phyloP scores from a whole-genome alignment of 345 rosid genomes.

The Physaria fendleri region DNA sequence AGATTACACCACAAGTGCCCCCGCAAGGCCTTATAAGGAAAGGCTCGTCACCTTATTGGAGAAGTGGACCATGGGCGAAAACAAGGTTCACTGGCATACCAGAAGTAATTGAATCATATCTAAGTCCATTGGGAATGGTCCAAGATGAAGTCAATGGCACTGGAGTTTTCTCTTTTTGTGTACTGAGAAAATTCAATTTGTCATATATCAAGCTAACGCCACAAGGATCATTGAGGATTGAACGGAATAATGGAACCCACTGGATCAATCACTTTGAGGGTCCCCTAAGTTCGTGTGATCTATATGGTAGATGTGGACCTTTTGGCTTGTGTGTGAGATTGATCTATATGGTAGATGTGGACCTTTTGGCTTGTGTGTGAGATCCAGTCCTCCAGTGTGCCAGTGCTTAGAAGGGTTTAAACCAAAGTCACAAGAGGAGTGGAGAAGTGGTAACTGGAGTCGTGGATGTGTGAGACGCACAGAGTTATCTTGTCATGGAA shows the following conservation, averaged over 20 bases:
- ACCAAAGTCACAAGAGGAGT: conserved; percentile 17
- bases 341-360: conserved; percentile 25
- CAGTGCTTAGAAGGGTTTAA: conserved; percentile 27
- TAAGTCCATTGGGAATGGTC: not conserved
- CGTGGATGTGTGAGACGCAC: conserved; percentile 19
- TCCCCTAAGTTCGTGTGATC: not conserved
- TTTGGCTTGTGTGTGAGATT: too few species aligned
- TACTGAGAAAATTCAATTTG: not conserved
- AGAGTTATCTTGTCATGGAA: conserved; percentile 3
- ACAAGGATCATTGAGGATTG: conserved; percentile 2
- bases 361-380: conserved; percentile 24
- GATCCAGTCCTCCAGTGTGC: conserved; percentile 3
- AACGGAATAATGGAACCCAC: not conserved
- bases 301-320: conserved; percentile 26
- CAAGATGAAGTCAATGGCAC: not conserved
- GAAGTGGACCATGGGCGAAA: conserved; percentile 15
- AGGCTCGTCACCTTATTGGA: conserved; percentile 15
- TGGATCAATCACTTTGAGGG: not conserved
- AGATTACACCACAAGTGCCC: not conserved
- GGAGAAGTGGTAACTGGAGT: conserved; percentile 11
- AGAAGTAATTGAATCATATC: not conserved
- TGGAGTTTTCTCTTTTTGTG: not conserved
- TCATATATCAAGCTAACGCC: conserved; percentile 5
- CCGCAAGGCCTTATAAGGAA: conserved; percentile 3
- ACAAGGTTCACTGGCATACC: conserved; percentile 9